phyloP scores from a whole-genome alignment of 129 eudicot species.

The Flaveria bidentis region DNA sequence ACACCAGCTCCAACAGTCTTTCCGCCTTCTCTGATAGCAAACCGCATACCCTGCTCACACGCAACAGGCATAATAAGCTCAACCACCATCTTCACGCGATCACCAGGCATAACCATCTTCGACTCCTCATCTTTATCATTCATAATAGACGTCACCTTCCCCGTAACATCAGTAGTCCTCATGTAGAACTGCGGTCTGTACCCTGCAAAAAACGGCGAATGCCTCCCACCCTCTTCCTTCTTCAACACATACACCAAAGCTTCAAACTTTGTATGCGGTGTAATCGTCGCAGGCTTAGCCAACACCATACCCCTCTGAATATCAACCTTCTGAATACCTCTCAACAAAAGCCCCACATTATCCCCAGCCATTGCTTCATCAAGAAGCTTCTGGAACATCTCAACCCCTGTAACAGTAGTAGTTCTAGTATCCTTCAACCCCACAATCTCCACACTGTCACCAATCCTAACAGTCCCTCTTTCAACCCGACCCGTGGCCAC shows the following conservation, averaged over 20 bases:
- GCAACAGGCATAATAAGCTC: slow-evolving; percentile 85
- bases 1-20: slow-evolving; percentile 99
- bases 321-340: slow-evolving; percentile 72
- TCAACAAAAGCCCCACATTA: slow-evolving; percentile 74
- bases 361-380: slow-evolving; percentile 90
- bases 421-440: slow-evolving; percentile 66
- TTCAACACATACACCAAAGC: slow-evolving; percentile 79
- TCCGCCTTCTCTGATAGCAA: slow-evolving; percentile 98
- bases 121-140: slow-evolving; percentile 81
- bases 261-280: slow-evolving; percentile 72
- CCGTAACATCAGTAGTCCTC: slow-evolving; percentile 92
- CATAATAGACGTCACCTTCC: slow-evolving; percentile 67
- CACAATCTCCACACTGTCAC: slow-evolving; percentile 75
- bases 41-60: slow-evolving; percentile 88
- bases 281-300: slow-evolving; percentile 66
- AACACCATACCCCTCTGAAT: slow-evolving; percentile 90
- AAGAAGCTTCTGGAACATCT: slow-evolving; percentile 83
- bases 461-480: slow-evolving; percentile 70
- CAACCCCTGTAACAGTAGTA: slow-evolving; percentile 84
- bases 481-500: slow-evolving; percentile 90
- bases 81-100: slow-evolving; percentile 86
- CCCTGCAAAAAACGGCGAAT: slow-evolving; percentile 80
- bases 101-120: slow-evolving; percentile 98
- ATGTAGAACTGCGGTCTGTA: slow-evolving; percentile 90
- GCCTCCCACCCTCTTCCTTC: slow-evolving; percentile 95